These are phyloP conservation scores for Uromyces viciae-fabae DNA, from an alignment of 1,284 basidiomycete species.

Conservation along the genomic window DNA sequence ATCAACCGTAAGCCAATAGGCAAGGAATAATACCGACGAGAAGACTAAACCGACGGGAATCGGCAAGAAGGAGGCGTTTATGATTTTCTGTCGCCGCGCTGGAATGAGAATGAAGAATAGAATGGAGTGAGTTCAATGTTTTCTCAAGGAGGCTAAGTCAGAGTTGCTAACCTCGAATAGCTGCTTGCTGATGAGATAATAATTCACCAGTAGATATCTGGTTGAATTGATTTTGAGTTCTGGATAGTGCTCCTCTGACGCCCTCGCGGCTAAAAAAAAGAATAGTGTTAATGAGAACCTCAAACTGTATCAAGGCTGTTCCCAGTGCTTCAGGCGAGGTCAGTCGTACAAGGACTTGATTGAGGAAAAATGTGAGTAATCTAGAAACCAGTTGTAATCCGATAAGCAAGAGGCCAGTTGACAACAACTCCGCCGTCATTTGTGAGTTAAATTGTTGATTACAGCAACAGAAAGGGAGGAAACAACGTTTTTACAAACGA, in stretches of 20 bases:
- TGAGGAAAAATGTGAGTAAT: constrained; percentile 77
- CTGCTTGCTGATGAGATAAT: neutral
- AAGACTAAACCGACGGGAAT: constrained; percentile 63
- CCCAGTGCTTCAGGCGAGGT: constrained; percentile 81
- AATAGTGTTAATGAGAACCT: constrained; percentile 78
- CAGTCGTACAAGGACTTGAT: constrained; percentile 78
- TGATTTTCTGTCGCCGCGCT: constrained; percentile 44
- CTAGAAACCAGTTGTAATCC: constrained; percentile 79
- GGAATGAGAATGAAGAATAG: constrained; percentile 44
- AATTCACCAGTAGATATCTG: neutral
- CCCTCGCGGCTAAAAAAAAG: constrained; percentile 89
- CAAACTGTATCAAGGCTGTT: constrained; percentile 78
- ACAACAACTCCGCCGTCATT: constrained; percentile 48
- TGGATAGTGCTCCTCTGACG: constrained; percentile 72
- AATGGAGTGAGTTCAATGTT: neutral
- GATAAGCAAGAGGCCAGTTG: constrained; percentile 72
- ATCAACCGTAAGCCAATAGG: constrained; percentile 62
- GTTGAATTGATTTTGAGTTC: constrained; percentile 50
- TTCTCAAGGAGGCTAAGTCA: neutral
- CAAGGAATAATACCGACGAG: constrained; percentile 58
- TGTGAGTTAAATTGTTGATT: too few species aligned
- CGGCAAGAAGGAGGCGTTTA: constrained; percentile 64
- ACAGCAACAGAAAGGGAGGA: too few species aligned
- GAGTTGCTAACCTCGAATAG: neutral
- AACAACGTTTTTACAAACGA: too few species aligned